Percentiles rank a stretch among this genome's conserved stretches.
Conservation (phyloP, 345 rosid species). For the Odontarrhena argentea region DNA sequence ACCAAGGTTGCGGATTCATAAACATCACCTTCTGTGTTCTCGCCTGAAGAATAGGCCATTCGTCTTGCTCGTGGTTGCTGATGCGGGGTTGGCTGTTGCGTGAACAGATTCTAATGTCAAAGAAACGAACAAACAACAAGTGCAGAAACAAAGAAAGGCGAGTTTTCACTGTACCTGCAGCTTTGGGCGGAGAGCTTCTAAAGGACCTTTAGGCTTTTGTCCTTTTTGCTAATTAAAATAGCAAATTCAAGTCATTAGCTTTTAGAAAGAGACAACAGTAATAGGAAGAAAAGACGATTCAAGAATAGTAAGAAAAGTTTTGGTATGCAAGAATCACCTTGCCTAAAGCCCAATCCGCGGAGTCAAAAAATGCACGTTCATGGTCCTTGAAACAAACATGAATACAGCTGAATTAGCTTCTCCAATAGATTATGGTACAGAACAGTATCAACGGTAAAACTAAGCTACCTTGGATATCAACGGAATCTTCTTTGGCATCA, state of each 20-base stretch:
- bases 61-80: slow-evolving; percentile 75
- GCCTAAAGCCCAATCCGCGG: slow-evolving; percentile 95
- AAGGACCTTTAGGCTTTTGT: slow-evolving; percentile 78
- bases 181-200: slow-evolving; percentile 86
- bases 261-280: slow-evolving; percentile 6
- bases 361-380: slow-evolving; percentile 84
- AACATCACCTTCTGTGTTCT: slow-evolving; percentile 52
- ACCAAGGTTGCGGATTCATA: slow-evolving; percentile 8
- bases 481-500: slow-evolving; percentile 69
- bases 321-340: slow-evolving; percentile 51
- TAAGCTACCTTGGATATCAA: slow-evolving; percentile 72
- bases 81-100: slow-evolving; percentile 69
- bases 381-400: slow-evolving; percentile 59
- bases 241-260: slow-evolving; percentile 21
- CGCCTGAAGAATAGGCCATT: slow-evolving; percentile 70
- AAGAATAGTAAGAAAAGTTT: not conserved
- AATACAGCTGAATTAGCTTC: slow-evolving; percentile 19
- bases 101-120: slow-evolving; percentile 2
- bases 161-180: slow-evolving; percentile 56
- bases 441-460: not conserved
- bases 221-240: slow-evolving; percentile 60
- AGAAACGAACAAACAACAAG: slow-evolving; percentile 2
- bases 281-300: not conserved
- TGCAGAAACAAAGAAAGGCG: not conserved
- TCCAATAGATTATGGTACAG: not conserved